Evolutionary conservation across 106 monocot species (phyloP), one percentile per base, ranked within the genome.

Genomic region (Apostasia shenzhenica): DNA sequence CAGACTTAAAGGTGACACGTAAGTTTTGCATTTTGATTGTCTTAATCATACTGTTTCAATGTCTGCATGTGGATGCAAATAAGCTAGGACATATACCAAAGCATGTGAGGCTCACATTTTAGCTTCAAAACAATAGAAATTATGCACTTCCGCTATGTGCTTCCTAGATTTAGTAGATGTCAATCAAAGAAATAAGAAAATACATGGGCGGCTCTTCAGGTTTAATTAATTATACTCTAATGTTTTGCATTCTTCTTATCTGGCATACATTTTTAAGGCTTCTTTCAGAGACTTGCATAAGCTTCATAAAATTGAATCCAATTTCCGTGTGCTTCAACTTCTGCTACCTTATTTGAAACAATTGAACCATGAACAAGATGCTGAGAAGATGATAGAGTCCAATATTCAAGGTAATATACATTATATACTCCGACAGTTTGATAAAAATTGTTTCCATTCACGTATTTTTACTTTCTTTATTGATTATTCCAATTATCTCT

Each of bases 311-410:
- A 9, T 67, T 41, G 68, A 73, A 50, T 67, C 72, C 50, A 60
- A 57, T 9, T 39, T 47, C 4, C 78, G 60, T 54, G 8, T 72
- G 40, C 52, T 85, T 54, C 45, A 63, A 41, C 55, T 68, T 59
- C 37, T 81, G 9, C 60, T 81, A 2, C 85, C 85, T 47, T 56
- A 11, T 69, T 62, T 85, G 61, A 76, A 54, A 70, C 26, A 76
- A 11, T 5, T 81, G 44, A 68, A 70, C 65, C 50, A 72, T 6
- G 75, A 81, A 12, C 81, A 85, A 69, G 37, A 47, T 2, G 9
- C 41, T 14, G 81, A 85, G 48, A 81, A 52, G 71, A 55, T 74
- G 48, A 77, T 75, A 8, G 92, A 88, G 61, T 80, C 92, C 1
- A 53, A 47, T 4, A 81, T 85, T 56, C 73, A 70, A 86, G 79